Evolutionary conservation across 192 early-diverging fungal species (phyloP), one percentile per base, ranked within the genome.

Genomic region (Chytriomyces sp.): DNA sequence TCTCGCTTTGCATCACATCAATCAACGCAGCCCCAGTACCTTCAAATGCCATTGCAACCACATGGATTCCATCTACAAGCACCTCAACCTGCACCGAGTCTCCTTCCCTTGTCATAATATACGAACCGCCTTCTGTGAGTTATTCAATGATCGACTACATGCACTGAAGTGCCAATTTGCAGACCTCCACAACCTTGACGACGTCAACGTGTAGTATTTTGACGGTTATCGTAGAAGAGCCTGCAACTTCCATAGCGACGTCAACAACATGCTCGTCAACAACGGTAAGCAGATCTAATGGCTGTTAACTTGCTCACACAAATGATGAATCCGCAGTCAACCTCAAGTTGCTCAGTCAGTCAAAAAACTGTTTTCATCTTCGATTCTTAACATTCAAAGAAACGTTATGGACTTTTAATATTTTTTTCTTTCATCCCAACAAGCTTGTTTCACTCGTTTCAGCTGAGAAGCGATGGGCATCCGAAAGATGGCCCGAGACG

Each of bases 401-500:
- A 44, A n/a, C 44, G 3, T 3, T n/a, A 49, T 49, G 22, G 22
- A 49, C 3, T 49, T 49, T 49, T 2, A 49, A 49, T n/a, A 49
- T 49, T 22, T n/a, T 49, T 49, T 22, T 2, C n/a, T n/a, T n/a
- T n/a, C n/a, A n/a, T n/a, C n/a, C n/a, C n/a, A n/a, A n/a, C n/a
- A n/a, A n/a, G n/a, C n/a, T n/a, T n/a, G n/a, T n/a, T n/a, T n/a
- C n/a, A n/a, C n/a, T n/a, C n/a, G n/a, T 62, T 62, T 62, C 3
- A 4, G 14, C 14, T 3, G 36, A 62, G 6, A 25, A 17, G 12
- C 26, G 12, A 65, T 65, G 63, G 63, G 63, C 6, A 65, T 33
- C 22, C 39, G 63, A 4, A 22, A 65, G 34, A 32, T 65, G n/a
- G 28, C 22, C 14, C 63, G 49, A 17, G 63, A 65, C 19, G 63